phyloP scores from a whole-genome alignment of 1,284 basidiomycete genomes.

The Leccinum ponderosum region DNA sequence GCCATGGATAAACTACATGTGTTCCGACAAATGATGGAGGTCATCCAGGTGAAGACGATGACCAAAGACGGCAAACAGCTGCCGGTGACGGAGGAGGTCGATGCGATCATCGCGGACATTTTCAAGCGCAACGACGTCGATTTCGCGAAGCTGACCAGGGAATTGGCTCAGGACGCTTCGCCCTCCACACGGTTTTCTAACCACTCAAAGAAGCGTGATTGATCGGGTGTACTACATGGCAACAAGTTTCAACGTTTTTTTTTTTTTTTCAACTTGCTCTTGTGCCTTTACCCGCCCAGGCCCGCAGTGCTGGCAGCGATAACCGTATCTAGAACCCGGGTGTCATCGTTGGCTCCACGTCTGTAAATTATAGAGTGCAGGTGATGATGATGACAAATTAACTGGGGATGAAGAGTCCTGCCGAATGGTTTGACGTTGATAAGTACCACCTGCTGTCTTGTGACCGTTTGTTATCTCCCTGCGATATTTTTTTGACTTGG shows the following conservation, averaged over 20 bases:
- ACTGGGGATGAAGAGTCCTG: neutral
- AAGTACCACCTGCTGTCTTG: conserved; percentile 1
- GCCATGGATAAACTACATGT: conserved; percentile 34
- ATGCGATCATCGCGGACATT: conserved; percentile 33
- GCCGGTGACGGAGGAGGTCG: conserved; percentile 31
- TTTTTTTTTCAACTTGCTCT: neutral
- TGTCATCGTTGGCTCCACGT: neutral
- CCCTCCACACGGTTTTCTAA: conserved; percentile 21
- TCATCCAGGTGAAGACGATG: conserved; percentile 34
- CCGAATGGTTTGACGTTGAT: neutral
- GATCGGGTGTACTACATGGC: conserved; percentile 9
- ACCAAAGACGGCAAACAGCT: conserved; percentile 23
- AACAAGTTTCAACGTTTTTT: neutral
- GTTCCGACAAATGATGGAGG: conserved; percentile 35
- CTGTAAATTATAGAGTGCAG: neutral
- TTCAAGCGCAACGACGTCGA: conserved; percentile 34
- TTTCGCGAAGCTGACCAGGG: conserved; percentile 29
- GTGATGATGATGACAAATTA: neutral
- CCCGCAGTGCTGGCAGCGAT: neutral
- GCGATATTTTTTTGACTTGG: neutral
- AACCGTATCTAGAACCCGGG: conserved; percentile 1
- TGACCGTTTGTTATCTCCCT: conserved; percentile 14
- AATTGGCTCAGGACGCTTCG: conserved; percentile 20
- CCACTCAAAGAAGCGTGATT: conserved; percentile 32
- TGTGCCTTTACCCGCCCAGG: neutral